phyloP scores from a whole-genome alignment of 108 stramenopile genomes.

The Ochromonas danica region DNA sequence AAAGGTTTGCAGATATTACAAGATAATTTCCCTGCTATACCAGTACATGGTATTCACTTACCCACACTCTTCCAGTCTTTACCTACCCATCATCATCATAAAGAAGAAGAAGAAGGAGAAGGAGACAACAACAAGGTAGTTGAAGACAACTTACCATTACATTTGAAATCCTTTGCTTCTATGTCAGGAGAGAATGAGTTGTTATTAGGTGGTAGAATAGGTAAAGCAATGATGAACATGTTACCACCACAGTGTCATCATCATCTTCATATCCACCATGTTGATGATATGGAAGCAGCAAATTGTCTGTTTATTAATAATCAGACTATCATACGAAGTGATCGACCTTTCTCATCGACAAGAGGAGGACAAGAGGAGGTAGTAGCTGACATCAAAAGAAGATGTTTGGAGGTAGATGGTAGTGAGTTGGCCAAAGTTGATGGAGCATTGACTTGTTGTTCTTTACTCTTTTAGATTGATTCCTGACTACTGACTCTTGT shows the following conservation, averaged over 20 bases:
- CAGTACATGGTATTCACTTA: not conserved
- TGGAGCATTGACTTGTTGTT: not conserved
- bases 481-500: too few species aligned
- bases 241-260: too few species aligned
- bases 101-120: not conserved
- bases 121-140: too few species aligned
- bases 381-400: not conserved
- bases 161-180: not conserved
- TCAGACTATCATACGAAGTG: not conserved
- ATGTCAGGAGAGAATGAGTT: not conserved
- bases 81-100: conserved; percentile 1
- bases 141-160: not conserved
- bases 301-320: not conserved
- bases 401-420: not conserved
- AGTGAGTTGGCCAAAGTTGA: not conserved
- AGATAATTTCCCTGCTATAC: not conserved
- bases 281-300: not conserved
- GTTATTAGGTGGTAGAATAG: not conserved
- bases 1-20: not conserved
- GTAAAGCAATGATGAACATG: too few species aligned
- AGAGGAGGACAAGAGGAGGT: too few species aligned
- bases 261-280: too few species aligned
- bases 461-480: not conserved
- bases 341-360: not conserved
- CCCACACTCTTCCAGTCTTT: not conserved